phyloP scores from a whole-genome alignment of 2,329 filamentous ascomycete genomes.

The Purpureocillium takamizusanense region DNA sequence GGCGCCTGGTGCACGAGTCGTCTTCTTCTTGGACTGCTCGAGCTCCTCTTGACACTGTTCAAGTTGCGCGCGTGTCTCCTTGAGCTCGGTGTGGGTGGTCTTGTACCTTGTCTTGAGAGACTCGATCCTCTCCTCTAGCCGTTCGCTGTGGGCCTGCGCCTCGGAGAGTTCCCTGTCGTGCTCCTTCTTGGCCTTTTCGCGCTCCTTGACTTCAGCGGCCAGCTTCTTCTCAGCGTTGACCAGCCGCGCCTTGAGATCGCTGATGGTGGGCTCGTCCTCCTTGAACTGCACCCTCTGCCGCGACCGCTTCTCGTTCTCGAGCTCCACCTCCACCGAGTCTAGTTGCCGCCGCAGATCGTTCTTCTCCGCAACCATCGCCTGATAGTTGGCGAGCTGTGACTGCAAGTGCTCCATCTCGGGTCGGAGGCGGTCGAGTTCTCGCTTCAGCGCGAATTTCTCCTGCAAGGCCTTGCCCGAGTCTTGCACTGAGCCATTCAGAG shows the following conservation, averaged over 20 bases:
- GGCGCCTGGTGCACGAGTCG: constrained; percentile 3
- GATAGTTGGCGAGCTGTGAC: constrained; percentile 48
- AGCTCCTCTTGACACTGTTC: constrained; percentile 32
- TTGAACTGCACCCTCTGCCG: constrained; percentile 20
- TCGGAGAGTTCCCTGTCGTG: constrained; percentile 48
- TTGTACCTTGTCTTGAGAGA: constrained; percentile 62
- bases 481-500: constrained; percentile 56
- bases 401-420: constrained; percentile 48
- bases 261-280: constrained; percentile 27
- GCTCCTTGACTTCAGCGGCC: constrained; percentile 32
- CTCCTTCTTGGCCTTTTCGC: constrained; percentile 34
- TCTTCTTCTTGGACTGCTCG: constrained; percentile 19
- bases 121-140: constrained; percentile 62
- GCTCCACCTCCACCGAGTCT: constrained; percentile 66
- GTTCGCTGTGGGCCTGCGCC: constrained; percentile 51
- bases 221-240: constrained; percentile 27
- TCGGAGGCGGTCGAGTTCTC: constrained; percentile 42
- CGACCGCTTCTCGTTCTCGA: constrained; percentile 62
- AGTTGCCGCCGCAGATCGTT: constrained; percentile 71
- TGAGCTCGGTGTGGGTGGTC: constrained; percentile 62
- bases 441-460: constrained; percentile 43
- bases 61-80: constrained; percentile 41
- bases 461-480: constrained; percentile 62
- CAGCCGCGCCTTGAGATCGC: constrained; percentile 29
- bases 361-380: constrained; percentile 68